Evolutionary conservation across 805 yeast species (phyloP), one percentile per base, ranked within the genome.

Genomic region (Metschnikowia proteae): DNA sequence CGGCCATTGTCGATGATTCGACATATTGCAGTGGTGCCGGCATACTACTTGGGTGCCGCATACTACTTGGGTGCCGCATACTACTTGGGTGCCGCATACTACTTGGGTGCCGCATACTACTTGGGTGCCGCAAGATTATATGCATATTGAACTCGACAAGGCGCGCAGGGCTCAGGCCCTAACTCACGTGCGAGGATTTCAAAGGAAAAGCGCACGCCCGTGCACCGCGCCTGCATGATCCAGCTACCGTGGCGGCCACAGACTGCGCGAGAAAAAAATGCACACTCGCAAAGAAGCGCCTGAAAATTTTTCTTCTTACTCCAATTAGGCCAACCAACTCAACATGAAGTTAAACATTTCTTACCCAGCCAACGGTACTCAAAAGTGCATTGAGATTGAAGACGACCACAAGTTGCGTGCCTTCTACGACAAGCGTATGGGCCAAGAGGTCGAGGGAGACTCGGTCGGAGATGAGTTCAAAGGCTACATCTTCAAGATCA

Each of bases 351-450:
- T 94, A 79, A 94, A 94, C 86, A 92, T 94, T 81, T 88, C 99
- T 75, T 94, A 87, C 85, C 99, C 99, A 82, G 92, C 96, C 78
- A 95, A 94, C 88, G 99, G 99, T 85, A 86, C 99, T 70, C 97
- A 94, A 80, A 94, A 94, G 84, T 78, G 88, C 79, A 80, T 92
- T 76, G 98, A 94, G 63, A 88, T 94, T 70, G 99, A 94, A 73
- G 99, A 94, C 74, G 99, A 94, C 79, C 98, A 91, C 86, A 91
- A 94, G 75, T 83, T 92, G 76, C 94, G 97, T 76, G 88, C 82
- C 75, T 91, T 94, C 82, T 91, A 89, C 88, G 99, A 94, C 76
- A 94, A 94, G 86, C 90, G 98, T 79, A 88, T 94, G 85, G 99
- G 99, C 71, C 97, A 90, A 81, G 99, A 94, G 81, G 96, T 94